Base-by-base conservation (phyloP, 1,284 basidiomycete genomes). In the Earliella scabrosa region DNA sequence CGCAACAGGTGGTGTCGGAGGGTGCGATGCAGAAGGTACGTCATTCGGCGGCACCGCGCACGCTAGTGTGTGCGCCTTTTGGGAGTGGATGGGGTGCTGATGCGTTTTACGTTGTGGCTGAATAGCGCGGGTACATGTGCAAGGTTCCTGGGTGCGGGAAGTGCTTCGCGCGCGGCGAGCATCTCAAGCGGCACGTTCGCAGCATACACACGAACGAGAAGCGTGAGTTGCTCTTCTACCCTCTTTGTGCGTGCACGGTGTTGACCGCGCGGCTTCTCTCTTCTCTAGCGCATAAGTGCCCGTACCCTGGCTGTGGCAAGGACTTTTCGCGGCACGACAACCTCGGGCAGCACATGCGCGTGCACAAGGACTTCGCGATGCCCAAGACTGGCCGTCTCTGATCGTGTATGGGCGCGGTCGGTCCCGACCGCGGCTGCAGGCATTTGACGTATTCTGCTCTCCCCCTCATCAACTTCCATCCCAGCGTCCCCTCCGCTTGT, bases 291-390 rank as follows among this genome's bases (percentile, higher is more conserved):
- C 86, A 90, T 73, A 83, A 83, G 67, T 95, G 90, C 71, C 83
- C 83, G 10, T 85, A 85, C 70, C 84, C 88, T 21, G 84, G 83
- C 9, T 95, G 93, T 68, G 86, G 82, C 52, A 92, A 92, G 76
- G 84, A 86, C 59, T 95, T 95, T 69, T 91, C 88, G 70, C 80
- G 93, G 47, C 90, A 92, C 66, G 92, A 95, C 70, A 95, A 95
- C 68, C 82, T 94, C 27, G 84, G 85, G 32, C 89, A 92, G 72
- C 90, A 93, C 66, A 86, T 91, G 68, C 83, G 87, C 27, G 80
- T 92, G 34, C 90, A 92, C 73, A 80, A 81, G 66, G 84, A 79
- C 73, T 66, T 76, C 77, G 59, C 76, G 23, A 56, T 61, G 34
- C 59, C 60, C 54, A 64, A 66, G 60, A 55, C 41, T 16, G 55